Conservation (phyloP, 257 asterid species). For the Dorcoceras hygrometricum region DNA sequence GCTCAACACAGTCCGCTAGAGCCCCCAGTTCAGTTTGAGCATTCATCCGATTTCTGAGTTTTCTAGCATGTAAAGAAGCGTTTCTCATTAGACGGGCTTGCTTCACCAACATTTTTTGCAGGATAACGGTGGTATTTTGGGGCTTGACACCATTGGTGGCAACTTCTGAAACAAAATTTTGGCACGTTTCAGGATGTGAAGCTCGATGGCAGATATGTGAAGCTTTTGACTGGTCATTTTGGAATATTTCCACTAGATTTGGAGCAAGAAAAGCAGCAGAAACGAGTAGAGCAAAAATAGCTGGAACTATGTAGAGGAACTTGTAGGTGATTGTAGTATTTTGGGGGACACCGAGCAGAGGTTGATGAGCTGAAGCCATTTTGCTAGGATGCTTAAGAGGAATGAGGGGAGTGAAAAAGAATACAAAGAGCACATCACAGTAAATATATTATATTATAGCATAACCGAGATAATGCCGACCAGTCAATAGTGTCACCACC, state of each 20-base stretch:
- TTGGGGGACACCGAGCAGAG: conserved; percentile 28
- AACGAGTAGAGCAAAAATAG: conserved; percentile 16
- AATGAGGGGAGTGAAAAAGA: background rate
- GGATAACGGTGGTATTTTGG: background rate
- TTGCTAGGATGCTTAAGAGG: conserved; percentile 8
- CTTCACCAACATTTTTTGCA: conserved; percentile 27
- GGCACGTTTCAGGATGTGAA: conserved; percentile 32
- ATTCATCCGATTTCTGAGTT: conserved; percentile 25
- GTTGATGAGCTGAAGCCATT: conserved; percentile 33
- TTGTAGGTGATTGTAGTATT: conserved; percentile 25
- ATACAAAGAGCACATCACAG: no score
- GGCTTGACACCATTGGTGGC: conserved; percentile 7
- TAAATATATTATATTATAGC: no score
- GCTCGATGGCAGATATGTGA: conserved; percentile 31
- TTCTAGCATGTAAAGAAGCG: conserved; percentile 10
- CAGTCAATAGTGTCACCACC: background rate
- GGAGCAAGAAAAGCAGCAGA: conserved; percentile 31
- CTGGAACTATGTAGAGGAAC: conserved; percentile 26
- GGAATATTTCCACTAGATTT: background rate
- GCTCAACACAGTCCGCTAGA: conserved; percentile 43
- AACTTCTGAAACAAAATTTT: conserved; percentile 24
- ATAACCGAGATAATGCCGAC: no score
- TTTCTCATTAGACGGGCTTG: conserved; percentile 27
- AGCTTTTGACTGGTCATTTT: conserved; percentile 14
- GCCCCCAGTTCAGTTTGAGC: conserved; percentile 27